phyloP scores from a whole-genome alignment of 371 early-diverging fungal species.

The Zychaea mexicana region DNA sequence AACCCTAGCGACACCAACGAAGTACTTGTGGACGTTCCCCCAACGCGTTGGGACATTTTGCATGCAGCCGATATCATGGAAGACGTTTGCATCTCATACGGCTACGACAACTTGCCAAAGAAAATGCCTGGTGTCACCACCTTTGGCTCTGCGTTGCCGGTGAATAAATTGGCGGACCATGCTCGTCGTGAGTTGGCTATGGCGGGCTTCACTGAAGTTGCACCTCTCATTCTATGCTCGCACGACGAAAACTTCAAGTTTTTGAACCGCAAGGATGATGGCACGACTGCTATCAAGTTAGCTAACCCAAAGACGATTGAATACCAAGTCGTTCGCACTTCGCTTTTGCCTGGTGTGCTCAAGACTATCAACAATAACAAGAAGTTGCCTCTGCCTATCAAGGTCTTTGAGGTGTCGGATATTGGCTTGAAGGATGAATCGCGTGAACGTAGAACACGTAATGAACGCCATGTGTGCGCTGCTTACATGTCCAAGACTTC shows the following conservation, averaged over 20 bases:
- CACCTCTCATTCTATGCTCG: slow-evolving; percentile 97
- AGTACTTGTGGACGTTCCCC: slow-evolving; percentile 85
- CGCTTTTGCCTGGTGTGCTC: slow-evolving; percentile 94
- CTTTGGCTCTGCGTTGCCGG: slow-evolving; percentile 86
- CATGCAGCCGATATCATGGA: slow-evolving; percentile 99
- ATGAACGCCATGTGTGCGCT: slow-evolving; percentile 91
- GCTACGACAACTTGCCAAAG: slow-evolving; percentile 94
- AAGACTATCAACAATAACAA: slow-evolving; percentile 96
- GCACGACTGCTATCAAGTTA: slow-evolving; percentile 83
- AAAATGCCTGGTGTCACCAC: slow-evolving; percentile 83
- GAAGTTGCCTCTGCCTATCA: slow-evolving; percentile 91
- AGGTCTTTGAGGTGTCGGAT: slow-evolving; percentile 98
- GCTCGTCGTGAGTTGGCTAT: slow-evolving; percentile 92
- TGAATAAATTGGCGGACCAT: slow-evolving; percentile 94
- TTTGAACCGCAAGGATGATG: slow-evolving; percentile 79
- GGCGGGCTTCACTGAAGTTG: slow-evolving; percentile 95
- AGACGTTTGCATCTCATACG: slow-evolving; percentile 99
- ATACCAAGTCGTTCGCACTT: slow-evolving; percentile 95
- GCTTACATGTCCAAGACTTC: slow-evolving; percentile 87
- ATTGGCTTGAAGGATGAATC: slow-evolving; percentile 88
- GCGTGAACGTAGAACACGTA: slow-evolving; percentile 83
- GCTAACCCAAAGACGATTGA: slow-evolving; percentile 97
- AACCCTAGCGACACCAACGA: slow-evolving; percentile 59
- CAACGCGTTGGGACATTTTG: slow-evolving; percentile 96
- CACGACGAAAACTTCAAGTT: slow-evolving; percentile 94